Conservation (phyloP, 306 rosid genomes). For the Betula pendula region DNA sequence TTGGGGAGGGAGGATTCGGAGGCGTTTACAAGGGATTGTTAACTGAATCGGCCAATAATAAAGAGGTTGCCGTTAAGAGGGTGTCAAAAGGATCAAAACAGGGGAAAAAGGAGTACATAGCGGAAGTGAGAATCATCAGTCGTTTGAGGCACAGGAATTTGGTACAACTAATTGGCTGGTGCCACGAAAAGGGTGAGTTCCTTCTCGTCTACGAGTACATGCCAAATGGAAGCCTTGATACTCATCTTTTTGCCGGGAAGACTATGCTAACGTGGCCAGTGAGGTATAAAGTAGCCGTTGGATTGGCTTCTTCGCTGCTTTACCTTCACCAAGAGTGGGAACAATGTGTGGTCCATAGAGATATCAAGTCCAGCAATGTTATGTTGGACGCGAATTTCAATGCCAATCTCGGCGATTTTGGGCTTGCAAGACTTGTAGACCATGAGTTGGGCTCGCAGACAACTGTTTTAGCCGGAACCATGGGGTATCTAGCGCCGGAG, state of each 20-base stretch:
- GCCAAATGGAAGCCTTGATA: conserved; percentile 84
- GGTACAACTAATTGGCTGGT: conserved; percentile 85
- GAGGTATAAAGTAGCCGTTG: conserved; percentile 62
- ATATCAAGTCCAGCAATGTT: conserved; percentile 71
- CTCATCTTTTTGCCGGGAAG: conserved; percentile 55
- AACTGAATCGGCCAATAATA: conserved; percentile 30
- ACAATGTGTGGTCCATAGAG: conserved; percentile 81
- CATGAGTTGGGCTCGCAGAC: conserved; percentile 75
- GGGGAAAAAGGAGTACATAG: conserved; percentile 65
- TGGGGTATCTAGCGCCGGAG: conserved; percentile 77
- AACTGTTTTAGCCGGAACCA: conserved; percentile 70
- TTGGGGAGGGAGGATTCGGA: conserved; percentile 79
- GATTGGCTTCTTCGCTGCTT: conserved; percentile 61
- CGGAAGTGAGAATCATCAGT: conserved; percentile 75
- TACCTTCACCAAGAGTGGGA: conserved; percentile 88
- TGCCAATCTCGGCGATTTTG: conserved; percentile 78
- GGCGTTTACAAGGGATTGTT: conserved; percentile 66
- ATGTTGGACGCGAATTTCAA: conserved; percentile 70
- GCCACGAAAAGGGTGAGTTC: conserved; percentile 64
- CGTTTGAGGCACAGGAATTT: conserved; percentile 64
- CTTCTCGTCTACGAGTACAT: conserved; percentile 68
- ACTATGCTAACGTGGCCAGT: conserved; percentile 44
- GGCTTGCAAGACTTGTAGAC: conserved; percentile 71
- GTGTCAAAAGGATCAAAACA: conserved; percentile 72
- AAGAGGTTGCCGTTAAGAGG: conserved; percentile 66